Percentiles rank a stretch among this genome's conserved stretches.
Evolutionary conservation across 2,329 filamentous ascomycete genomes (phyloP).

Genomic region (Aspergillus hiratsukae): DNA sequence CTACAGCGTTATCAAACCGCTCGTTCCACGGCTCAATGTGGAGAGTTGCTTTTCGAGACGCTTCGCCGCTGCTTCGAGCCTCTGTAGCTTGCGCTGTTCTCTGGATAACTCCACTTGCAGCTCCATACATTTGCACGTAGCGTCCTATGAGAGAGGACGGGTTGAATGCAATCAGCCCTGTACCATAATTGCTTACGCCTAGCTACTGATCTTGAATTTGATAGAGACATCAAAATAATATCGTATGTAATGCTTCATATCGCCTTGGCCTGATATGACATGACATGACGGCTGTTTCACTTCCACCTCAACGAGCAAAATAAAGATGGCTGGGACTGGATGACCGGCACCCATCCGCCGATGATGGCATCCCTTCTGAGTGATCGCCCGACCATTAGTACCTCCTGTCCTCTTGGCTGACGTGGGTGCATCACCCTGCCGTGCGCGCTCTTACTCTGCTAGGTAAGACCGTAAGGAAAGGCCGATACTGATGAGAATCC

Average conservation of each 20-base stretch:
- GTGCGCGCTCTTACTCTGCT: constrained; percentile 6
- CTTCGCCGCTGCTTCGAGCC: not conserved
- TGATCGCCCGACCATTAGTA: not conserved
- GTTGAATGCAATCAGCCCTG: not conserved
- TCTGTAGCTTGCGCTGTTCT: not conserved
- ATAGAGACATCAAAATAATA: not conserved
- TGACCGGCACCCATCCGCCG: not conserved
- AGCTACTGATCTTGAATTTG: no score
- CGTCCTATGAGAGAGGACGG: not conserved
- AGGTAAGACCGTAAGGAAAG: constrained; percentile 9
- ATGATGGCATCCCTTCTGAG: not conserved
- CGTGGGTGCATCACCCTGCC: not conserved
- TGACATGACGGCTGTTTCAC: not conserved
- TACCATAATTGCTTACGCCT: not conserved
- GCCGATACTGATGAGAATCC: constrained; percentile 24
- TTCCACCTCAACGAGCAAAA: not conserved
- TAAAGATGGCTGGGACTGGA: not conserved
- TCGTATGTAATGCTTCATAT: no score
- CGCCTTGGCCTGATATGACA: not conserved
- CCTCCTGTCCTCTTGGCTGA: constrained; percentile 1
- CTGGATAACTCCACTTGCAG: not conserved
- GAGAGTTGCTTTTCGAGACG: not conserved
- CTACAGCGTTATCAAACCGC: not conserved
- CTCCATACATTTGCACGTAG: not conserved
- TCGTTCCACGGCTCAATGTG: not conserved